These are phyloP conservation scores for Aurantiochytrium sp. DNA, from an alignment of 108 stramenopile species.

Conservation along the genomic window DNA sequence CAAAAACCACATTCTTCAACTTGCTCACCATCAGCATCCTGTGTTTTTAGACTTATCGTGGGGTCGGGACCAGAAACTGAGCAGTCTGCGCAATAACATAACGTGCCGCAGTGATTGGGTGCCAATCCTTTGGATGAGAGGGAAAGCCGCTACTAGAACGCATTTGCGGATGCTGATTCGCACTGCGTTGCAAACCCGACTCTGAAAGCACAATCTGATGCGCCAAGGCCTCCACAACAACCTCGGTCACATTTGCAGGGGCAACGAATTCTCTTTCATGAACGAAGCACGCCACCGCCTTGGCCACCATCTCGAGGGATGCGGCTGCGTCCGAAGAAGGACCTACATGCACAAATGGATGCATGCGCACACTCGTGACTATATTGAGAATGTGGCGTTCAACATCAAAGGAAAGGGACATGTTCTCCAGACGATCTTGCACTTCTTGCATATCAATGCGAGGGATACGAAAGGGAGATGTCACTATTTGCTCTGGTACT, in stretches of 20 bases:
- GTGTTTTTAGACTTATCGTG: background rate
- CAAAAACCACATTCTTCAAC: too few relatives aligned
- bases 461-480: background rate
- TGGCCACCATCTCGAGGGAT: background rate
- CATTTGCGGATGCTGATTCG: background rate
- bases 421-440: background rate
- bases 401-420: background rate
- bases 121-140: background rate
- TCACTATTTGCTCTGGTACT: too few relatives aligned
- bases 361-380: background rate
- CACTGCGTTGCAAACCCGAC: background rate
- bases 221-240: background rate
- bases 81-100: background rate
- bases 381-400: background rate
- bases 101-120: background rate
- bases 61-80: conserved; percentile 1
- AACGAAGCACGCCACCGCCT: background rate
- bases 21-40: too few relatives aligned
- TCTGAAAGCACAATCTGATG: background rate
- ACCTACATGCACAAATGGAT: background rate
- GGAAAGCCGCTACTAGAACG: background rate
- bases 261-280: background rate
- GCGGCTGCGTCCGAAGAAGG: background rate
- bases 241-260: background rate
- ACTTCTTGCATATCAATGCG: background rate